Evolutionary conservation across 208 protist species (phyloP).

Genomic region (Trypanosoma vivax): DNA sequence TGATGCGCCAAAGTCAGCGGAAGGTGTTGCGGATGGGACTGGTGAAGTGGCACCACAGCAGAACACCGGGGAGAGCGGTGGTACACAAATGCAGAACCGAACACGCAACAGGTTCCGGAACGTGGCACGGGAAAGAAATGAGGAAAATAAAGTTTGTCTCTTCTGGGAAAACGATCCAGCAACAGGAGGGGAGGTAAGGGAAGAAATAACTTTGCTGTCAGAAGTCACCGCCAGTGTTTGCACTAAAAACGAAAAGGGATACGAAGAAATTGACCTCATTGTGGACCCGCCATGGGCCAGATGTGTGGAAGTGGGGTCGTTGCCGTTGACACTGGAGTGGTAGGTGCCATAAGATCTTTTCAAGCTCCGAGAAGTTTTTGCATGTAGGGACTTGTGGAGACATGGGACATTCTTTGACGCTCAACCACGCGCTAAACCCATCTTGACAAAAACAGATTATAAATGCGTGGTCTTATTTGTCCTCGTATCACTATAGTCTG

Average conservation of each 20-base stretch:
- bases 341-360: background rate
- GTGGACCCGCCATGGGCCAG: constrained; percentile 66
- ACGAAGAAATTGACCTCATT: constrained; percentile 44
- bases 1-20: no score
- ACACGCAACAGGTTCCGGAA: constrained; percentile 23
- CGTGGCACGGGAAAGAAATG: background rate
- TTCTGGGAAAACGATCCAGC: no score
- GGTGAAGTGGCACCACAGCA: background rate
- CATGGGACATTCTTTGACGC: no score
- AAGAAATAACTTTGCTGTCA: constrained; percentile 33
- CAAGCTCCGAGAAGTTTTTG: background rate
- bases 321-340: constrained; percentile 2
- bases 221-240: constrained; percentile 40
- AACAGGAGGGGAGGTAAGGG: constrained; percentile 28
- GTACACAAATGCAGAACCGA: constrained; percentile 21
- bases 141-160: no score
- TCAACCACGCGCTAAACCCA: background rate
- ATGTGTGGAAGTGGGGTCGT: background rate
- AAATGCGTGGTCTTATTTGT: background rate
- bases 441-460: background rate
- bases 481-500: no score
- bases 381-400: background rate
- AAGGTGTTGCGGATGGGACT: constrained; percentile 10
- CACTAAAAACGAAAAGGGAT: constrained; percentile 23
- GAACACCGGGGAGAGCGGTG: background rate